Percentiles rank a stretch among this genome's conserved stretches.
These are phyloP conservation scores for Eragrostis nindensis DNA, from an alignment of 176 grass and related monocot genomes.

Conservation along the genomic window DNA sequence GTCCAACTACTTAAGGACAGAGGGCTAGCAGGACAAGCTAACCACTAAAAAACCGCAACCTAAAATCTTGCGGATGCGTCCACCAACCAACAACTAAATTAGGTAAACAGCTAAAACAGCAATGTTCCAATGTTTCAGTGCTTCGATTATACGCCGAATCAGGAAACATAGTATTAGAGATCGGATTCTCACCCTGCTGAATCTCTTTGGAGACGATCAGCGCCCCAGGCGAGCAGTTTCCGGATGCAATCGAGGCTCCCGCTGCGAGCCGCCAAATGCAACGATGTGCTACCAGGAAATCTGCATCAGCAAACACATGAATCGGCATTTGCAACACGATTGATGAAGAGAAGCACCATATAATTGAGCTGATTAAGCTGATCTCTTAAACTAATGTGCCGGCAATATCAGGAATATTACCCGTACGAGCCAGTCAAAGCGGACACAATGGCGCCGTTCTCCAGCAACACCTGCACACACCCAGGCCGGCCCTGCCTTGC, in stretches of 20 bases:
- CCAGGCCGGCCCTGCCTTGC: conserved; percentile 70
- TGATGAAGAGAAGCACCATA: not conserved
- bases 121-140: not conserved
- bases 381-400: not conserved
- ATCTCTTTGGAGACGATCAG: conserved; percentile 90
- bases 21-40: not conserved
- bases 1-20: not conserved
- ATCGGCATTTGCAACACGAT: not conserved
- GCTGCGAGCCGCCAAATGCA: conserved; percentile 78
- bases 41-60: not conserved
- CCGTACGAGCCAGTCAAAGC: conserved; percentile 77
- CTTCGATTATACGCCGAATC: not conserved
- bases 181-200: conserved; percentile 65
- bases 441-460: conserved; percentile 78
- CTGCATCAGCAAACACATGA: conserved; percentile 39
- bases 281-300: conserved; percentile 71
- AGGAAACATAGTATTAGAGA: not conserved
- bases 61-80: not conserved
- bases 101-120: not conserved
- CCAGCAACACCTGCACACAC: conserved; percentile 72
- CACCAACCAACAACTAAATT: not conserved
- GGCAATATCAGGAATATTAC: conserved; percentile 37
- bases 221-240: conserved; percentile 88
- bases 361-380: not conserved
- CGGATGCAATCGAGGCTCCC: conserved; percentile 87